phyloP scores from a whole-genome alignment of 1,284 basidiomycete species.

The Marasmius oreades region DNA sequence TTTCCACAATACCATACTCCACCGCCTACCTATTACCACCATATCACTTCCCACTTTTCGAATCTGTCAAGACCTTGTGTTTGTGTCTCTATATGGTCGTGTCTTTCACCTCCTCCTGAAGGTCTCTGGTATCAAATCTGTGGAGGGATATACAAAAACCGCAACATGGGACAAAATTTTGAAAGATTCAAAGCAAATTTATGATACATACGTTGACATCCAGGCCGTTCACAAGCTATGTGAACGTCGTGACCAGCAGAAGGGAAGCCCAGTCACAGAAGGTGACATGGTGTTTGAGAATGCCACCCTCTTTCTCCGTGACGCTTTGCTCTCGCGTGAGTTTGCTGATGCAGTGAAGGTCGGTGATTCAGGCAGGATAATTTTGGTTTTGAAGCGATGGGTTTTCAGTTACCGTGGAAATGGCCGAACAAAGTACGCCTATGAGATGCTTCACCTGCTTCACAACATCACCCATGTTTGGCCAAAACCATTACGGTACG shows the following conservation, averaged over 20 bases:
- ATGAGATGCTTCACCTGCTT: conserved; percentile 34
- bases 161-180: conserved; percentile 19
- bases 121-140: conserved; percentile 18
- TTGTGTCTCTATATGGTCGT: conserved; percentile 31
- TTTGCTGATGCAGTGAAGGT: conserved; percentile 32
- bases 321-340: conserved; percentile 31
- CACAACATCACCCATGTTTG: conserved; percentile 36
- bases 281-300: conserved; percentile 37
- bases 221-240: conserved; percentile 14
- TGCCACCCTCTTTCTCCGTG: conserved; percentile 30
- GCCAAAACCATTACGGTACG: conserved; percentile 29
- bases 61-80: conserved; percentile 29
- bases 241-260: conserved; percentile 7
- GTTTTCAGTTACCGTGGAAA: conserved; percentile 29
- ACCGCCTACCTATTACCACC: conserved; percentile 28
- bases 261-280: not conserved
- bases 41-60: conserved; percentile 5
- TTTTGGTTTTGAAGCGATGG: conserved; percentile 30
- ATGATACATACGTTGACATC: conserved; percentile 17
- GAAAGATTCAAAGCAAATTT: conserved; percentile 18
- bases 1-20: not conserved
- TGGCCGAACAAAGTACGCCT: conserved; percentile 35
- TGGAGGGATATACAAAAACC: conserved; percentile 22
- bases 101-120: conserved; percentile 31
- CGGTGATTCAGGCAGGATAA: conserved; percentile 33